A percentile compares a stretch with the other conserved stretches of the same genome.
Evolutionary conservation across 2,329 filamentous ascomycete species (phyloP).

Genomic region (Fusarium continuum): DNA sequence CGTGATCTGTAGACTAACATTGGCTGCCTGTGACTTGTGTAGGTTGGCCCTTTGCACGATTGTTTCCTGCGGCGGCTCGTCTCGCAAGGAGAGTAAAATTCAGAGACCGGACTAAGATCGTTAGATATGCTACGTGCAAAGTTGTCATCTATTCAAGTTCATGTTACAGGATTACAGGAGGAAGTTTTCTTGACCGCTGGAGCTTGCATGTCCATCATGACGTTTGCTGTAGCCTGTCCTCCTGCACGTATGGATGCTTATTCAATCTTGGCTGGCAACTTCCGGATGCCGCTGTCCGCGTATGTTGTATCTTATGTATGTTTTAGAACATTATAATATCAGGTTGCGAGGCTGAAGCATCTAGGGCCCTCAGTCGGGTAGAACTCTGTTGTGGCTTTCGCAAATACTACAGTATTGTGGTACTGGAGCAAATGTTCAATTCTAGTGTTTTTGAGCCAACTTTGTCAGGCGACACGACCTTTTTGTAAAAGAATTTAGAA

Average conservation of each 20-base stretch:
- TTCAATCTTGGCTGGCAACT: background rate
- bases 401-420: too few relatives aligned
- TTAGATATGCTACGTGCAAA: background rate
- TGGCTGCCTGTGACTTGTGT: background rate
- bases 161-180: too few relatives aligned
- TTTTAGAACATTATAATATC: too few relatives aligned
- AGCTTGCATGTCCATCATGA: background rate
- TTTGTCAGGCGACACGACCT: too few relatives aligned
- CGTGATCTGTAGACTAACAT: background rate
- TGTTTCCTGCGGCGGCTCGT: conserved; percentile 14
- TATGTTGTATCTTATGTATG: too few relatives aligned
- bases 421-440: too few relatives aligned
- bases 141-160: too few relatives aligned
- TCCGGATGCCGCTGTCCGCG: background rate
- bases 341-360: too few relatives aligned
- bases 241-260: background rate
- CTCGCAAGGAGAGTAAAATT: background rate
- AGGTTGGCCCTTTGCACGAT: background rate
- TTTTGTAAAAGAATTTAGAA: too few relatives aligned
- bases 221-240: background rate
- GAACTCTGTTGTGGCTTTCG: too few relatives aligned
- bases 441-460: too few relatives aligned
- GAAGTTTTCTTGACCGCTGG: background rate
- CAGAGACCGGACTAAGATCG: background rate
- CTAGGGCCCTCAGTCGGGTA: too few relatives aligned